Percentiles rank a stretch among this genome's conserved stretches.
Evolutionary conservation across 805 yeast genomes (phyloP).

Genomic region (Zygotorulaspora chibaensis): DNA sequence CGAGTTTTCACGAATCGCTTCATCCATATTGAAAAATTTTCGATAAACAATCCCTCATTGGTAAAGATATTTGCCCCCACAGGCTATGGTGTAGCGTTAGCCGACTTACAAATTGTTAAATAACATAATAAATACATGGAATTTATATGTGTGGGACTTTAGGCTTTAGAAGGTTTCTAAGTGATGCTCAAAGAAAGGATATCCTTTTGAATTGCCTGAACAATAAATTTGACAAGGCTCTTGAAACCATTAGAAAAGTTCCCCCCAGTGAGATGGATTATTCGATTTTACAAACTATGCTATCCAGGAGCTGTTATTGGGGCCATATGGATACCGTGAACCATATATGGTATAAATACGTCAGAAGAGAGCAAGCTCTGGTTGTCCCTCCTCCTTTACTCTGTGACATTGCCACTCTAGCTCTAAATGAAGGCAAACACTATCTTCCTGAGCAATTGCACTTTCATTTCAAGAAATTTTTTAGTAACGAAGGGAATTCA

Average conservation of each 20-base stretch:
- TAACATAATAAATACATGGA: not conserved
- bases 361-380: conserved; percentile 18
- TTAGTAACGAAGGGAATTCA: conserved; percentile 5
- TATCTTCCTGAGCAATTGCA: conserved; percentile 25
- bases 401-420: conserved; percentile 26
- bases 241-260: conserved; percentile 11
- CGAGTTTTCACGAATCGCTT: not conserved
- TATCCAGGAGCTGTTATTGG: conserved; percentile 26
- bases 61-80: too few species aligned
- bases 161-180: conserved; percentile 10
- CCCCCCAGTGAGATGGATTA: conserved; percentile 25
- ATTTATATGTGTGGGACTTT: conserved; percentile 2
- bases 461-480: conserved; percentile 18
- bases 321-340: conserved; percentile 27
- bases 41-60: too few species aligned
- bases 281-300: conserved; percentile 20
- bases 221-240: conserved; percentile 21
- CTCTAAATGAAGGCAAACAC: conserved; percentile 22
- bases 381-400: conserved; percentile 22
- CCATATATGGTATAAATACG: conserved; percentile 30
- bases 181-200: conserved; percentile 12
- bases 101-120: not conserved
- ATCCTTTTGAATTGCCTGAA: conserved; percentile 26
- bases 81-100: not conserved
- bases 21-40: not conserved